A percentile compares a stretch with the other conserved stretches of the same genome.
Evolutionary conservation across 2,329 filamentous ascomycete species (phyloP).

Genomic region (Scytalidium sp.): DNA sequence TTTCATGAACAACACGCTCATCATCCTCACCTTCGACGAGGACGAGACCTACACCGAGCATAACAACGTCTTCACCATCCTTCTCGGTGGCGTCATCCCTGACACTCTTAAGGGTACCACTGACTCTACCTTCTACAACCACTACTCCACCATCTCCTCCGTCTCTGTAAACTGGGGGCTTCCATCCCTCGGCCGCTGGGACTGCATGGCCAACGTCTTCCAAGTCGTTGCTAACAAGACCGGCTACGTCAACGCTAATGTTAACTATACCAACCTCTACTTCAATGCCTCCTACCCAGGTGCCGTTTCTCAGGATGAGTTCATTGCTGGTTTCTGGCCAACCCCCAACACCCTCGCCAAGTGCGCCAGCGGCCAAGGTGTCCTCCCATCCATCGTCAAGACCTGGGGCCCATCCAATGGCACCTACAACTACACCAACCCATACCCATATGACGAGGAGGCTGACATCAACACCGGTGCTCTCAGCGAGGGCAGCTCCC

Average conservation of each 20-base stretch:
- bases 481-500: background rate
- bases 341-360: constrained; percentile 15
- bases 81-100: constrained; percentile 52
- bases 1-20: constrained; percentile 50
- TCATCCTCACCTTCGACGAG: constrained; percentile 56
- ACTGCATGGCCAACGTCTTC: constrained; percentile 29
- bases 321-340: constrained; percentile 14
- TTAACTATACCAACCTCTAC: constrained; percentile 32
- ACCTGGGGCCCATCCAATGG: constrained; percentile 13
- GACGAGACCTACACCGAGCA: constrained; percentile 45
- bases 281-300: constrained; percentile 42
- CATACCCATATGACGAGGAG: constrained; percentile 15
- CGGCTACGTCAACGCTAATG: constrained; percentile 14
- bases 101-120: constrained; percentile 41
- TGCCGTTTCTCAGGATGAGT: constrained; percentile 22
- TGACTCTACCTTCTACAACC: constrained; percentile 46
- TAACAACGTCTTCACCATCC: constrained; percentile 50
- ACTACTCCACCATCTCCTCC: constrained; percentile 36
- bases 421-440: constrained; percentile 15
- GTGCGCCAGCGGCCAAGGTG: constrained; percentile 11
- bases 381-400: constrained; percentile 10
- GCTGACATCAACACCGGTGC: constrained; percentile 11
- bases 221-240: constrained; percentile 20
- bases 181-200: constrained; percentile 37
- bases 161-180: constrained; percentile 37